Conservation (phyloP, 2,329 filamentous ascomycete genomes). For the Sporothrix brasiliensis region DNA sequence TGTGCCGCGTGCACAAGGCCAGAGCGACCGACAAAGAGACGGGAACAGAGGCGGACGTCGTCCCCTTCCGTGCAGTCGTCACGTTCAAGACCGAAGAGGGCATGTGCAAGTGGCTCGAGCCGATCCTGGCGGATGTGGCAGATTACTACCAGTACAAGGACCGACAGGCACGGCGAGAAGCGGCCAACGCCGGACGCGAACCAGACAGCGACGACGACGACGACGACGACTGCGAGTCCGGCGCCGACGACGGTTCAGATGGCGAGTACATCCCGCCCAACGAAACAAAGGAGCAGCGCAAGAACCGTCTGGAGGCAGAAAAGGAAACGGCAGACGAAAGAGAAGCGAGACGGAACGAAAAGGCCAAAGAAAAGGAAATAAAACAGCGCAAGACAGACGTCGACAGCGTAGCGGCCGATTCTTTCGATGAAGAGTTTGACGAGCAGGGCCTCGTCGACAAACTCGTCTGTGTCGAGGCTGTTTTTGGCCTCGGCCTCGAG, state of each 20-base stretch:
- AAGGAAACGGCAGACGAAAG: not conserved
- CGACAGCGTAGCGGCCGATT: not conserved
- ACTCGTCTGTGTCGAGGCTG: not conserved
- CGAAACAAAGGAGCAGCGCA: not conserved
- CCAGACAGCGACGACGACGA: not conserved
- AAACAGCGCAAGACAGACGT: not conserved
- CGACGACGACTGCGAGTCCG: not conserved
- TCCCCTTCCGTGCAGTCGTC: slow-evolving; percentile 8
- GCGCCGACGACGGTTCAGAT: not conserved
- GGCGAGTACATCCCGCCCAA: not conserved
- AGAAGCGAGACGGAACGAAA: not conserved
- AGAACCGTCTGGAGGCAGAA: not conserved
- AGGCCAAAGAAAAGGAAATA: not conserved
- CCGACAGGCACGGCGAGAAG: not conserved
- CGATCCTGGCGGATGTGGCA: slow-evolving; percentile 16
- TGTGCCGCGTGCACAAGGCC: slow-evolving; percentile 28
- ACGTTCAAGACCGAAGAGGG: not conserved
- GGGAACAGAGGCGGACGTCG: not conserved
- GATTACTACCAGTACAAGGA: not conserved
- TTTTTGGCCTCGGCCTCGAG: slow-evolving; percentile 7
- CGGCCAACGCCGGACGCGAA: not conserved
- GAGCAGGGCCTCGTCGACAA: not conserved
- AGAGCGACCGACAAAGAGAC: not conserved
- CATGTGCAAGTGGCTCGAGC: slow-evolving; percentile 24
- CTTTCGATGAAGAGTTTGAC: not conserved